Conservation (phyloP, 805 yeast genomes). For the Myxozyma mucilagina region DNA sequence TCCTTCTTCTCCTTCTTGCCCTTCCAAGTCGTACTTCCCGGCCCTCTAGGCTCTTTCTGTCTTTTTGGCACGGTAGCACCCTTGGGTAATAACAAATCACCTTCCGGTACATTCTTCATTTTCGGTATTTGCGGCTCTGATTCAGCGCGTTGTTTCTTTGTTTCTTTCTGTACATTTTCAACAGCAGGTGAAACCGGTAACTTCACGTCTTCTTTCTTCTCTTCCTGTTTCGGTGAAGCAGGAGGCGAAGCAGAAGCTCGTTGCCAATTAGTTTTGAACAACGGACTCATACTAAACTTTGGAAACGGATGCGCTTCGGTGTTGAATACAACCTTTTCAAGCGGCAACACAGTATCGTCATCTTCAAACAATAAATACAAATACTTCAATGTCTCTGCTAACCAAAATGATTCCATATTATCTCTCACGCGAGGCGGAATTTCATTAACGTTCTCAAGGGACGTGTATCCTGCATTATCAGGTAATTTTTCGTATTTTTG, state of each 20-base stretch:
- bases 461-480: conserved; percentile 55
- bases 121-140: too few species aligned
- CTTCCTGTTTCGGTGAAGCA: too few species aligned
- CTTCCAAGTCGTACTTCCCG: not conserved
- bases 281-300: conserved; percentile 20
- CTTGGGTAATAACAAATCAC: not conserved
- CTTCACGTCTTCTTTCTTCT: too few species aligned
- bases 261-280: conserved; percentile 28
- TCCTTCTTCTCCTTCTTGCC: not conserved
- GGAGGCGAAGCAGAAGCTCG: not conserved
- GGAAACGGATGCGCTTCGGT: conserved; percentile 96
- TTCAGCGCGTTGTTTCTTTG: too few species aligned
- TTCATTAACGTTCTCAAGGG: conserved; percentile 64
- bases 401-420: conserved; percentile 90
- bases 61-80: not conserved
- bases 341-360: conserved; percentile 60
- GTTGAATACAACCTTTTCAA: conserved; percentile 73
- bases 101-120: too few species aligned
- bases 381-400: conserved; percentile 85
- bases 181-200: too few species aligned
- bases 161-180: too few species aligned
- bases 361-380: conserved; percentile 77
- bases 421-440: conserved; percentile 57
- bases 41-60: not conserved
- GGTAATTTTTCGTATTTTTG: conserved; percentile 55